Evolutionary conservation across 2,329 filamentous ascomycete genomes (phyloP).

Genomic region (Aspergillus ochraceoroseus): DNA sequence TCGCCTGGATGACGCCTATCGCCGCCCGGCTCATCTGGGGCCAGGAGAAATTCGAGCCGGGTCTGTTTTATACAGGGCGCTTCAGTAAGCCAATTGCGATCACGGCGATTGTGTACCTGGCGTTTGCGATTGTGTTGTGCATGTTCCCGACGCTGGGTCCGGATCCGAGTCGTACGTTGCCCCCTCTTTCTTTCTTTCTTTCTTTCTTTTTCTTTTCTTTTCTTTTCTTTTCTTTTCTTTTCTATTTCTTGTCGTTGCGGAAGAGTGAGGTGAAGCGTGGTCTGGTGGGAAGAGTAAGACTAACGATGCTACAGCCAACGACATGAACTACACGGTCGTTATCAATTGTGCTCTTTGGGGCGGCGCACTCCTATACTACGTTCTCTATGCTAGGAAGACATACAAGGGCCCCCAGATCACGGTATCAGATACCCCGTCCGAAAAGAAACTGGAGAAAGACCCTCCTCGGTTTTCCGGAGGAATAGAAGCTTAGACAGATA

Average conservation of each 20-base stretch:
- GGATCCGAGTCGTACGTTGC: constrained; percentile 42
- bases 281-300: too few species aligned
- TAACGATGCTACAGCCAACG: constrained; percentile 29
- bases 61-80: constrained; percentile 55
- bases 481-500: too few species aligned
- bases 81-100: constrained; percentile 53
- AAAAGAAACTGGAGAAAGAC: constrained; percentile 5
- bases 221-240: background rate
- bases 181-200: background rate
- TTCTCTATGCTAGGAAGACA: constrained; percentile 54
- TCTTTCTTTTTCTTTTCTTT: background rate
- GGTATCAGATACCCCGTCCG: constrained; percentile 30
- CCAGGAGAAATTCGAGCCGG: constrained; percentile 52
- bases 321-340: constrained; percentile 60
- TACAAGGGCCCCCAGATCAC: constrained; percentile 58
- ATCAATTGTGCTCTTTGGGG: constrained; percentile 56
- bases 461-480: too few species aligned
- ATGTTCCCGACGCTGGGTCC: constrained; percentile 59
- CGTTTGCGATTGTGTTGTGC: constrained; percentile 51
- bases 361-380: constrained; percentile 53
- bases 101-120: constrained; percentile 50
- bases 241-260: constrained; percentile 5
- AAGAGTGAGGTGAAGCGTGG: too few species aligned
- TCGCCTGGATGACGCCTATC: constrained; percentile 56
- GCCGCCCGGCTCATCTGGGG: constrained; percentile 56